These are phyloP conservation scores for Fusarium marasasianum DNA, from an alignment of 2,329 filamentous ascomycete genomes.

Conservation along the genomic window DNA sequence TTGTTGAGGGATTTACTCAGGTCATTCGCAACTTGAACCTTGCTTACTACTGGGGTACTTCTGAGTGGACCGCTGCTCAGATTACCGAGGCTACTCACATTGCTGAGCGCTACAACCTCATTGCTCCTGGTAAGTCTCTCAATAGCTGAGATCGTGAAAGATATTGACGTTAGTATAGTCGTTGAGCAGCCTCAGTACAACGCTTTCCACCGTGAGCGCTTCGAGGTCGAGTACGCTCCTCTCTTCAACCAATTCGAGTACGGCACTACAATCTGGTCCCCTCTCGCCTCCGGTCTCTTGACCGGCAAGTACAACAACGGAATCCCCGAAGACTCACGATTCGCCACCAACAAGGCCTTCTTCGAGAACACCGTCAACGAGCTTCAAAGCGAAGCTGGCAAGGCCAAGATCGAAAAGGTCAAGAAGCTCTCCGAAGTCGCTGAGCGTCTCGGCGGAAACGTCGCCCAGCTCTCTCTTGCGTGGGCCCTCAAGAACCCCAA, in stretches of 20 bases:
- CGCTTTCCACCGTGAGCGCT: constrained; percentile 66
- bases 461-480: constrained; percentile 39
- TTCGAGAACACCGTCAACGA: constrained; percentile 22
- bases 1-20: constrained; percentile 42
- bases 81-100: constrained; percentile 66
- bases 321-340: constrained; percentile 66
- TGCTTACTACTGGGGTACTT: constrained; percentile 61
- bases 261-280: constrained; percentile 69
- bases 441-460: constrained; percentile 39
- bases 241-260: constrained; percentile 67
- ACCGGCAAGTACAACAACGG: constrained; percentile 73
- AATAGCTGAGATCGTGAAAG: rapidly evolving
- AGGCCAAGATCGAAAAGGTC: constrained; percentile 43
- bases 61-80: constrained; percentile 74
- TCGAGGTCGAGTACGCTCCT: constrained; percentile 70
- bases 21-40: constrained; percentile 42
- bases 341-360: constrained; percentile 48
- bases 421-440: constrained; percentile 37
- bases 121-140: constrained; percentile 56
- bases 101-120: constrained; percentile 68
- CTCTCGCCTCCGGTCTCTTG: constrained; percentile 65
- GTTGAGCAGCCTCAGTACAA: constrained; percentile 77
- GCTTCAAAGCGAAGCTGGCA: constrained; percentile 27
- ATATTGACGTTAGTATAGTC: constrained; percentile 40
- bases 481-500: constrained; percentile 43